A percentile compares a stretch with the other conserved stretches of the same genome.
These are phyloP conservation scores for Boletellus ananas DNA, from an alignment of 768 basidiomycete genomes.

Conservation along the genomic window DNA sequence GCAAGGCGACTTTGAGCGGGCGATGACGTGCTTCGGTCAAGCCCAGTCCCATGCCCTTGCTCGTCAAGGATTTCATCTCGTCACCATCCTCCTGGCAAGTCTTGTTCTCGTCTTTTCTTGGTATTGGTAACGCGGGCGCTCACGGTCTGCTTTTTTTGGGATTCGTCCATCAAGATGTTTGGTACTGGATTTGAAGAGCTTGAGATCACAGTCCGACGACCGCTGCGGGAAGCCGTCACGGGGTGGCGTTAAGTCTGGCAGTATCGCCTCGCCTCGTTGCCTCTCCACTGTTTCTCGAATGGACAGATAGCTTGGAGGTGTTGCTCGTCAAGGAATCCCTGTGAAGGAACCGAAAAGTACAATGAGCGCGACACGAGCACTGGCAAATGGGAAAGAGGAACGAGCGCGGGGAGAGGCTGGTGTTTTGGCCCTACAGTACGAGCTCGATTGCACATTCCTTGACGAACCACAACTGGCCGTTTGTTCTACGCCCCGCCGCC, in stretches of 20 bases:
- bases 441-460: too few species aligned
- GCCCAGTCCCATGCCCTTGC: background rate
- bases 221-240: background rate
- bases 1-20: constrained; percentile 1
- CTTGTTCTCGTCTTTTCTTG: background rate
- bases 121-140: background rate
- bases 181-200: constrained; percentile 6
- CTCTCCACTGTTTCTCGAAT: too few species aligned
- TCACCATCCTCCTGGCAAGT: constrained; percentile 2
- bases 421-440: too few species aligned
- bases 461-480: too few species aligned
- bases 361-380: too few species aligned
- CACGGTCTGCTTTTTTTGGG: background rate
- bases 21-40: background rate
- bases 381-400: too few species aligned
- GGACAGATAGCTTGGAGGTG: too few species aligned
- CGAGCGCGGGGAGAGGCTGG: too few species aligned
- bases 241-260: background rate
- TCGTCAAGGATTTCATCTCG: background rate
- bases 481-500: too few species aligned
- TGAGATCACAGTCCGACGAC: constrained; percentile 1
- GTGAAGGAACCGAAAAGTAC: too few species aligned
- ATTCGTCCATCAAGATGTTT: background rate
- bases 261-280: background rate
- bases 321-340: too few species aligned